Evolutionary conservation across 208 protist genomes (phyloP), one percentile per base, ranked within the genome.

Genomic region (Trypanosoma caninum): DNA sequence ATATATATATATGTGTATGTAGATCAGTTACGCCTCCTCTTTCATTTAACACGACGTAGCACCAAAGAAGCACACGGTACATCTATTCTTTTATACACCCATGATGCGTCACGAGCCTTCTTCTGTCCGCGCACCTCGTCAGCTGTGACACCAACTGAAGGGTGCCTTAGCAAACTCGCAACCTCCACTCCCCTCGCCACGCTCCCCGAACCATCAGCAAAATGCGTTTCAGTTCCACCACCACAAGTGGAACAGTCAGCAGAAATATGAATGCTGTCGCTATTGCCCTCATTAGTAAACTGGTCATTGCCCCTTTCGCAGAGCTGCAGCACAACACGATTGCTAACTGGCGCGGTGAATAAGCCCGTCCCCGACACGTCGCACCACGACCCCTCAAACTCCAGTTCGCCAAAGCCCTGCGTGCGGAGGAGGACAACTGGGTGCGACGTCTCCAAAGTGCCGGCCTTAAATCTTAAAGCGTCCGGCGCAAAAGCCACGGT

Each of bases 121-220:
- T 71, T 2, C 10, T 27, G 58, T 2, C 38, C 67, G 2, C 83
- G 80, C 18, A 64, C 64, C 47, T 87, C 87, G 53, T 94, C 87
- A 0, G 81, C 77, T 16, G 74, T 87, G 18, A 89, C 54, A 34
- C 87, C 87, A 2, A 63, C 79, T 10, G 50, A 25, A 0, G 69
- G 59, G 44, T 94, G 87, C 9, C 73, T 61, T 18, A 94, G 64
- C 10, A 94, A 54, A 70, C 84, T 94, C n/a, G 79, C 59, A 16
- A 89, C 72, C 20, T 52, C 48, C 27, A 42, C 38, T 11, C 64
- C 55, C 16, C 8, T n/a, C 27, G 31, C 34, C 31, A n/a, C 27
- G 16, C 51, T 13, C 30, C 31, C 23, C 28, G 16, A 28, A 22
- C 27, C 46, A 8, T n/a, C 33, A 44, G 25, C 9, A 28, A 48